These are phyloP conservation scores for Euphorbia neoarborescens DNA, from an alignment of 441 rosid genomes.

Conservation along the genomic window DNA sequence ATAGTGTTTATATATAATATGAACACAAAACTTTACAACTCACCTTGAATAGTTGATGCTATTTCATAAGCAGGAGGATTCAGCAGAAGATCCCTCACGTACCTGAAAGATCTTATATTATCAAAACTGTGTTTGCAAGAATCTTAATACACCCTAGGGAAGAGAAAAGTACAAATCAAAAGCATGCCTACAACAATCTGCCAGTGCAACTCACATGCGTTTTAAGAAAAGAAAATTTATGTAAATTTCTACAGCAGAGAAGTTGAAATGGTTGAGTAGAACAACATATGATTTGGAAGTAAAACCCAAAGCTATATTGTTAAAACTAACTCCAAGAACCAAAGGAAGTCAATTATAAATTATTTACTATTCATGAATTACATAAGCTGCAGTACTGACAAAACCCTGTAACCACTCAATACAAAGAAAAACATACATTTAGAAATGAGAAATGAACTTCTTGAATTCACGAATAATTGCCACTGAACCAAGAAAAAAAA, in stretches of 20 bases:
- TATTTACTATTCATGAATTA: background rate
- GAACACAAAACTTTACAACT: constrained; percentile 10
- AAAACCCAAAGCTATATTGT: background rate
- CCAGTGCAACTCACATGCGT: background rate
- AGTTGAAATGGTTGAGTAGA: background rate
- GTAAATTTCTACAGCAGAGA: background rate
- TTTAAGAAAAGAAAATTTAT: background rate
- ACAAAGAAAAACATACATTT: background rate
- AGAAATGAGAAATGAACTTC: background rate
- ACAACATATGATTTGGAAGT: background rate
- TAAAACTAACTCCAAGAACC: background rate
- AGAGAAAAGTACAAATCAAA: background rate
- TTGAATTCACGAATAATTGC: background rate
- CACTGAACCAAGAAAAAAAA: background rate
- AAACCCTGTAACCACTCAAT: background rate
- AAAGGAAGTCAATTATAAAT: background rate
- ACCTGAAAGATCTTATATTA: constrained; percentile 40
- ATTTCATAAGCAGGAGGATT: constrained; percentile 92
- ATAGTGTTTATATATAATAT: background rate
- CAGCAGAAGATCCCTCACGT: constrained; percentile 83
- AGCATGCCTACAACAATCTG: background rate
- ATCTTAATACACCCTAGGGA: background rate
- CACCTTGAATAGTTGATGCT: constrained; percentile 87
- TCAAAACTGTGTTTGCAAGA: background rate
- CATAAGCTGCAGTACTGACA: background rate